Base-by-base conservation (phyloP, 371 early-diverging fungal genomes). In the Mortierella sp. region DNA sequence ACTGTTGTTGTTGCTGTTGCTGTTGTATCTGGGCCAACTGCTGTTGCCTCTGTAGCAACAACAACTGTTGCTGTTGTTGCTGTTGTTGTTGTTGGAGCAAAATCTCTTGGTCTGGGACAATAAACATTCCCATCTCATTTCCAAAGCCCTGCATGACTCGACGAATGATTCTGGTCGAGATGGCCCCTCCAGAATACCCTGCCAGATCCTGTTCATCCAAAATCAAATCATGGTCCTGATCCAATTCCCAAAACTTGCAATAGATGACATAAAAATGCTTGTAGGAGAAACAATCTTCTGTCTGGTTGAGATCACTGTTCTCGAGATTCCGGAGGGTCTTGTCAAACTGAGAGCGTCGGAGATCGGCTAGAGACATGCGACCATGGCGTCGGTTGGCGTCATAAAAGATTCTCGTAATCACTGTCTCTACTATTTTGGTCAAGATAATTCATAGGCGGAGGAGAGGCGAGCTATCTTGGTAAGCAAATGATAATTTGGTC, bases 221-320 rank as follows among this genome's bases (percentile, higher is more conserved):
- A 47, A 90, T 77, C 56, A 91, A 74, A 66, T 95, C 93, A 50
- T 92, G 92, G 63, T 95, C 92, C 28, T 83, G 79, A 79, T 95
- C 96, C 52, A 97, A 83, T 52, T 95, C 94, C 92, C 94, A 97
- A 77, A 98, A 96, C 81, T 95, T 96, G 86, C 97, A 97, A 73
- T 96, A 98, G 4, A 98, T 86, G 16, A 98, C 98, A 82, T 96
- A 98, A 71, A 97, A 98, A 74, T 98, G 96, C 76, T 96, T 95
- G 84, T 98, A 98, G 7, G 97, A 96, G 74, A 98, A 96, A 84
- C 85, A 83, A 82, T 86, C 93, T 90, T 68, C 83, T 64, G 75
- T 94, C 91, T 55, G 95, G 85, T 81, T 95, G 95, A 53, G 88
- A 86, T 58, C 90, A 83, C 72, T 72, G 19, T 82, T 82, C 64